A percentile compares a stretch with the other conserved stretches of the same genome.
Evolutionary conservation across 176 grass and related monocot genomes (phyloP).

Genomic region (Urochloa ruziziensis): DNA sequence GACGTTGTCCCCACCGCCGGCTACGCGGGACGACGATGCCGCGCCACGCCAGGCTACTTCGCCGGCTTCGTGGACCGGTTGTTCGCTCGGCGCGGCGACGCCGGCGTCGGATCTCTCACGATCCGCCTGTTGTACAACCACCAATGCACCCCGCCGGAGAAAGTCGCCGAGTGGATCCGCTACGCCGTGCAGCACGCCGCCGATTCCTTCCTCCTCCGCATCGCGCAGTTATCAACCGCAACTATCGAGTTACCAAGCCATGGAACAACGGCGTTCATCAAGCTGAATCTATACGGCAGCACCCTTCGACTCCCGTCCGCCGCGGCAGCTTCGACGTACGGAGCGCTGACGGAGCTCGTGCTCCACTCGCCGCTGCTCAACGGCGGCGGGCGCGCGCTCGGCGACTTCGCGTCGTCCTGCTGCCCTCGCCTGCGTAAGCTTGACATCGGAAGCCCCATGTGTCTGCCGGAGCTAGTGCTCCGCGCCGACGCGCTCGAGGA

Average conservation of each 20-base stretch:
- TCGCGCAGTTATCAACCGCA: not conserved
- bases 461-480: not conserved
- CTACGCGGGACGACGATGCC: too few species aligned
- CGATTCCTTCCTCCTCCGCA: not conserved
- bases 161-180: not conserved
- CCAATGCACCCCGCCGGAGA: not conserved
- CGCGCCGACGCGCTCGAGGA: not conserved
- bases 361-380: not conserved
- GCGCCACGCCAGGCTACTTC: not conserved
- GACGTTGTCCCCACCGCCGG: too few species aligned
- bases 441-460: not conserved
- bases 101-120: not conserved
- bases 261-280: not conserved
- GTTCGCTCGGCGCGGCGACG: not conserved
- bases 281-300: not conserved
- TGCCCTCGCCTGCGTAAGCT: constrained; percentile 15
- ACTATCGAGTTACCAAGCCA: not conserved
- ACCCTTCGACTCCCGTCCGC: not conserved
- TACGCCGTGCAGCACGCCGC: not conserved
- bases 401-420: not conserved
- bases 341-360: not conserved
- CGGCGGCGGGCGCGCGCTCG: too few species aligned
- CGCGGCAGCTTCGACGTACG: not conserved
- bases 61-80: not conserved
- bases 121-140: not conserved